Base-by-base conservation (phyloP, 1,284 basidiomycete genomes). In the Pseudozyma pruni region DNA sequence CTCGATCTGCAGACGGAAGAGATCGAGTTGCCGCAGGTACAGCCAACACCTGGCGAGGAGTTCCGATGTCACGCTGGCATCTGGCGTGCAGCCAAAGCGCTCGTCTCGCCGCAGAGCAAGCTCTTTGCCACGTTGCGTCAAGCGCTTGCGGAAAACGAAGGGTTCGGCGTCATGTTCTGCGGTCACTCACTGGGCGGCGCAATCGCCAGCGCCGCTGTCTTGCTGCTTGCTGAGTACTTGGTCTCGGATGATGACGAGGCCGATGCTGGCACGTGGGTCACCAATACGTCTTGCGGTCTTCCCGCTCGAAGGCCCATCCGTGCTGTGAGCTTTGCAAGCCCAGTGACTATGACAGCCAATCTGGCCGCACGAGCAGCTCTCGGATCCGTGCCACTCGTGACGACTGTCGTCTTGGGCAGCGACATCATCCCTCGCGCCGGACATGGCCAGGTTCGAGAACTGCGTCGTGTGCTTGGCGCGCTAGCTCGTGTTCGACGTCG, bases 131-230 rank as follows among this genome's bases (percentile, higher is more conserved):
- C 72, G 19, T 48, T 81, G 19, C 46, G 59, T 13, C 55, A 66
- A 25, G 73, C 76, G 17, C 70, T 81, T 6, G 64, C 56, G 29
- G 80, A 79, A 39, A 70, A 81, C 46, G 44, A 62, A 16, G 79
- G 68, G 16, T 81, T 79, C 41, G 76, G 76, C 13, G 40, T 81
- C 39, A 74, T 79, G 60, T 77, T 81, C 49, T 78, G 75, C 22
- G 80, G 80, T 2, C 80, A 81, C 40, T 79, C 77, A 32, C 56
- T 81, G 10, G 80, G 80, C 11, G 80, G 76, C 8, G 76, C 79
- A 1, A 79, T 81, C 25, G 77, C 77, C n/a, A 76, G 75, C 53
- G 74, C 78, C 6, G 78, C 78, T 3, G 75, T 72, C 13, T 56
- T 81, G 46, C 67, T 81, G 41, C 51, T 81, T 7, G 70, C 68